These are phyloP conservation scores for Alternaria infectoria DNA, from an alignment of 2,329 filamentous ascomycete species.

Conservation along the genomic window DNA sequence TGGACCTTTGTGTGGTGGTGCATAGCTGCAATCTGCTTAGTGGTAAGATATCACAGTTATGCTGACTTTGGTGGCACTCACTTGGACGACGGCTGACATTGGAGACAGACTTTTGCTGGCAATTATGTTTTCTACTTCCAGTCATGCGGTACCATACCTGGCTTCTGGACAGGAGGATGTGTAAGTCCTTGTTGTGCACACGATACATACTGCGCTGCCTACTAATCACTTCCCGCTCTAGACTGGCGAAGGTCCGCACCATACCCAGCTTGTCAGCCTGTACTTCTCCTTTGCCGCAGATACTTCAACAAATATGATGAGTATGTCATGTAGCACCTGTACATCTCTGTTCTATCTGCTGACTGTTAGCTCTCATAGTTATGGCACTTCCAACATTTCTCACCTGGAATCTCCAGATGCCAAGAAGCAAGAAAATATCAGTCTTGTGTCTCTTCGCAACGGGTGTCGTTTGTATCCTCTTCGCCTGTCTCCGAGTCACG, in stretches of 20 bases:
- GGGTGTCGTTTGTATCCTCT: conserved; percentile 16
- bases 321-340: conserved; percentile 6
- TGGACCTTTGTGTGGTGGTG: conserved; percentile 46
- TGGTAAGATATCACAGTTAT: conserved; percentile 26
- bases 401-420: conserved; percentile 44
- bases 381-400: conserved; percentile 44
- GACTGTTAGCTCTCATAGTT: conserved; percentile 11
- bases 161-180: conserved; percentile 18
- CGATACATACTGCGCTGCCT: neutral
- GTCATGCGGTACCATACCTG: conserved; percentile 34
- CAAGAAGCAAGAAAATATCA: conserved; percentile 36
- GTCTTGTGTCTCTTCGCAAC: conserved; percentile 28
- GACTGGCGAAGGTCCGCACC: conserved; percentile 2
- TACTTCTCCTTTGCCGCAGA: conserved; percentile 31
- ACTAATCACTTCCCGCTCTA: neutral
- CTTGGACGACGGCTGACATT: neutral
- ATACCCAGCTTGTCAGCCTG: conserved; percentile 32
- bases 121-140: conserved; percentile 45
- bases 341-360: neutral
- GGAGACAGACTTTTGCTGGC: conserved; percentile 40
- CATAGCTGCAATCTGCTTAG: conserved; percentile 37
- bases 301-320: conserved; percentile 40
- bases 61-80: neutral
- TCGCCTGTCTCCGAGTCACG: conserved; percentile 30
- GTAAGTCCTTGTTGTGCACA: neutral